phyloP scores from a whole-genome alignment of 495 filamentous ascomycete genomes.

The Delitschia confertaspora region DNA sequence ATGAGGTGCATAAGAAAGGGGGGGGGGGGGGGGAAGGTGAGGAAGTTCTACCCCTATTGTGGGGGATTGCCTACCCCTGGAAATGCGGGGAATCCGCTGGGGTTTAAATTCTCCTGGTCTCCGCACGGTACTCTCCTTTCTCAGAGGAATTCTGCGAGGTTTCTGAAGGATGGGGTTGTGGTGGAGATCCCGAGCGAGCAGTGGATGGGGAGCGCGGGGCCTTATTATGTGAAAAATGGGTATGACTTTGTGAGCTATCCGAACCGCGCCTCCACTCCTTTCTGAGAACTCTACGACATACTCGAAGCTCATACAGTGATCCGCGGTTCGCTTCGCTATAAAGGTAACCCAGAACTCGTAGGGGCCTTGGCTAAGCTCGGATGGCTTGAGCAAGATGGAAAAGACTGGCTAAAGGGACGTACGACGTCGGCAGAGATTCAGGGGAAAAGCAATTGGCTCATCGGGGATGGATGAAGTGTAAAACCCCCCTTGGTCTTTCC shows the following conservation, averaged over 20 bases:
- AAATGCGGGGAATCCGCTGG: background rate
- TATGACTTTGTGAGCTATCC: no score
- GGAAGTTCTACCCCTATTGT: background rate
- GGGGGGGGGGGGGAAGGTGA: background rate
- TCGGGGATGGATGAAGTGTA: background rate
- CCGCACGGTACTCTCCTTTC: background rate
- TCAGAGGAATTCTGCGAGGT: background rate
- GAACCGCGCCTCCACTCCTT: background rate
- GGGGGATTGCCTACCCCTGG: background rate
- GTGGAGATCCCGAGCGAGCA: background rate
- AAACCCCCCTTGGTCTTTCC: no score
- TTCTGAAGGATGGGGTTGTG: background rate
- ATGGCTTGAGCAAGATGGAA: background rate
- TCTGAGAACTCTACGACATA: background rate
- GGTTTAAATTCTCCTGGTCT: constrained; percentile 1
- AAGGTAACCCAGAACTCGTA: background rate
- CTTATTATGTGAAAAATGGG: no score
- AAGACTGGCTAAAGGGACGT: background rate
- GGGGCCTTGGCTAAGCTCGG: background rate
- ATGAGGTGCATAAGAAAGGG: no score
- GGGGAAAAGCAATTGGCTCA: background rate
- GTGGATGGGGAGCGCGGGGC: background rate
- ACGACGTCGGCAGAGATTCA: constrained; percentile 1
- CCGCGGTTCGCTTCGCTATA: background rate
- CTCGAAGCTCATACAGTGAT: background rate